A percentile compares a stretch with the other conserved stretches of the same genome.
Evolutionary conservation across 1,284 basidiomycete genomes (phyloP).

Genomic region (Fistulinella staudtii): DNA sequence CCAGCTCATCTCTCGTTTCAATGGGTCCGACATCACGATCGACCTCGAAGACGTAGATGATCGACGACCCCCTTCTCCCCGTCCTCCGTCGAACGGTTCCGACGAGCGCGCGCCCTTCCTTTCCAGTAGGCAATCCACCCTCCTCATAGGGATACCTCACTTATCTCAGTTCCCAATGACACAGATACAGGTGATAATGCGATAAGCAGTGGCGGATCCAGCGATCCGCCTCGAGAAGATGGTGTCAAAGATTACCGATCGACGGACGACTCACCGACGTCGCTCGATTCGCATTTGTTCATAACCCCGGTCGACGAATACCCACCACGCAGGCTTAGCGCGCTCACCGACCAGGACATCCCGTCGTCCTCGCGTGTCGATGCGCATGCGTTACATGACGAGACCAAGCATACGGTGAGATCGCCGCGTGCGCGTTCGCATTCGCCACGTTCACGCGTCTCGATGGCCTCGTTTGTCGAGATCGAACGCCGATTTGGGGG

Average conservation of each 20-base stretch:
- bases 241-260: constrained; percentile 38
- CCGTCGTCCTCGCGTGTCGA: constrained; percentile 11
- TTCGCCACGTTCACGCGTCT: constrained; percentile 15
- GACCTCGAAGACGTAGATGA: constrained; percentile 73
- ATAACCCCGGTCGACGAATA: constrained; percentile 32
- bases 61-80: constrained; percentile 23
- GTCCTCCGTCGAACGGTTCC: constrained; percentile 10
- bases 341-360: background rate
- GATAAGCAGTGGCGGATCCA: constrained; percentile 12
- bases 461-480: constrained; percentile 32
- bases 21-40: constrained; percentile 67
- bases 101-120: constrained; percentile 32
- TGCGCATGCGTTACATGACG: constrained; percentile 7
- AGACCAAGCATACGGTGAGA: constrained; percentile 13
- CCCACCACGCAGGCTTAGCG: constrained; percentile 21
- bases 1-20: constrained; percentile 79
- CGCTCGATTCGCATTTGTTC: constrained; percentile 36
- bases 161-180: background rate
- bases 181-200: constrained; percentile 5
- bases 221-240: constrained; percentile 15
- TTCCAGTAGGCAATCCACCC: constrained; percentile 1
- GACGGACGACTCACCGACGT: constrained; percentile 37
- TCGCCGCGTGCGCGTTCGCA: constrained; percentile 7
- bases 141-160: constrained; percentile 16
- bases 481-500: constrained; percentile 38